phyloP scores from a whole-genome alignment of 176 grass and related monocot species.

The Eragrostis curvula region DNA sequence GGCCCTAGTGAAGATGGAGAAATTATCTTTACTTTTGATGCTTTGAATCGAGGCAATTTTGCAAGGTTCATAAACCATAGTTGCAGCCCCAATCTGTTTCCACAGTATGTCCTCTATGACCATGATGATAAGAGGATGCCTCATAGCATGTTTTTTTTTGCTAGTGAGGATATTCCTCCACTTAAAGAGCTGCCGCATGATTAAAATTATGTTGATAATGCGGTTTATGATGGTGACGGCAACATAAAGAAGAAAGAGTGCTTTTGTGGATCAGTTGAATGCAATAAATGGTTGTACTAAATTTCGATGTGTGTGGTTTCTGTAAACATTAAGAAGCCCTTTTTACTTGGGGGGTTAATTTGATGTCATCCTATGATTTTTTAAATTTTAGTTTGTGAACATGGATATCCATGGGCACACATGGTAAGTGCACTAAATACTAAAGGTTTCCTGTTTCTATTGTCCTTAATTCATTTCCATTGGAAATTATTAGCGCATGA shows the following conservation, averaged over 20 bases:
- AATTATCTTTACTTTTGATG: slow-evolving; percentile 42
- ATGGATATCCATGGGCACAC: not conserved
- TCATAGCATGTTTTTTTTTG: slow-evolving; percentile 66
- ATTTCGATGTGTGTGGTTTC: slow-evolving; percentile 3
- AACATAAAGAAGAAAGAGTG: slow-evolving; percentile 65
- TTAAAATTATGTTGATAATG: slow-evolving; percentile 50
- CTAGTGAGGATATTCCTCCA: slow-evolving; percentile 52
- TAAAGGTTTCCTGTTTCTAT: not conserved
- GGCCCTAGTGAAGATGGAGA: slow-evolving; percentile 23
- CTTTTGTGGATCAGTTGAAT: slow-evolving; percentile 53
- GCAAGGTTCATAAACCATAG: slow-evolving; percentile 68
- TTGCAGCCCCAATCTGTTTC: slow-evolving; percentile 59
- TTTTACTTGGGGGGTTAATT: not conserved
- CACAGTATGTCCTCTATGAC: slow-evolving; percentile 64
- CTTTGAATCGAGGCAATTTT: slow-evolving; percentile 48
- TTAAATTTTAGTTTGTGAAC: slow-evolving; percentile 20
- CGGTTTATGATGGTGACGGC: slow-evolving; percentile 53
- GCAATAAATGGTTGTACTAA: slow-evolving; percentile 51
- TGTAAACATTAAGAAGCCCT: not conserved
- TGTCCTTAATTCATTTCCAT: not conserved
- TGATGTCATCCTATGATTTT: not conserved
- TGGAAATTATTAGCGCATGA: not conserved
- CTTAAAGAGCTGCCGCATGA: slow-evolving; percentile 60
- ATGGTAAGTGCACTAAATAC: not conserved
- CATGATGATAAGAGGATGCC: slow-evolving; percentile 63